Evolutionary conservation across 2,329 filamentous ascomycete genomes (phyloP).

Genomic region (Ceratocystis lukuohia): DNA sequence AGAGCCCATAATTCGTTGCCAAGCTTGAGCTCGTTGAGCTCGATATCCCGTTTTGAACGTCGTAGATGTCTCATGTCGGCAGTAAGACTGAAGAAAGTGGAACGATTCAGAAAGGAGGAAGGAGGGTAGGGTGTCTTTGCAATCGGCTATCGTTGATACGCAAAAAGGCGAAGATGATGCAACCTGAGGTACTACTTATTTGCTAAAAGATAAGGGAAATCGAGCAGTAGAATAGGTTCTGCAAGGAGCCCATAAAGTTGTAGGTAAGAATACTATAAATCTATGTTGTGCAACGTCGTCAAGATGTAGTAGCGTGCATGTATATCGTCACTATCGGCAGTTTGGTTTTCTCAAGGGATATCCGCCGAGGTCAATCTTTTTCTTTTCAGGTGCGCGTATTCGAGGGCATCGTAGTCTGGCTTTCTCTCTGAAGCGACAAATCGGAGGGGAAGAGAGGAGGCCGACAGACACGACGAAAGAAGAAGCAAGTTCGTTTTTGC

Average conservation of each 20-base stretch:
- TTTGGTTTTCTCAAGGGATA: not conserved
- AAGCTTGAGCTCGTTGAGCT: conserved; percentile 42
- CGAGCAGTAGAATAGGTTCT: not conserved
- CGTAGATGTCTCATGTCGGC: conserved; percentile 25
- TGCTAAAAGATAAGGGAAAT: not conserved
- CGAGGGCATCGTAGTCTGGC: not conserved
- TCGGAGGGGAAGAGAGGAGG: not conserved
- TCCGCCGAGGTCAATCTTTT: not conserved
- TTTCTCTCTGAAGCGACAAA: not conserved
- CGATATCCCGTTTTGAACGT: conserved; percentile 29
- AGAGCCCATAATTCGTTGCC: conserved; percentile 19
- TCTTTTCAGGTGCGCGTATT: not conserved
- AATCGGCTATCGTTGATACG: not conserved
- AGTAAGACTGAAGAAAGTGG: not conserved
- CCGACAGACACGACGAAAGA: not conserved
- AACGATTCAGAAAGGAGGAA: not conserved
- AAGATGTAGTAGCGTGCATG: not conserved
- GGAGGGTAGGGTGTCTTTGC: not conserved
- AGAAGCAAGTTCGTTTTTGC: not conserved
- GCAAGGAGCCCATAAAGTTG: not conserved
- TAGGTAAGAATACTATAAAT: not conserved
- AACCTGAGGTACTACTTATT: not conserved
- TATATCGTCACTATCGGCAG: not conserved
- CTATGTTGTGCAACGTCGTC: not conserved
- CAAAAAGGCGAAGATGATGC: not conserved